phyloP scores from a whole-genome alignment of 805 yeast species.

The Nakazawaea populi region DNA sequence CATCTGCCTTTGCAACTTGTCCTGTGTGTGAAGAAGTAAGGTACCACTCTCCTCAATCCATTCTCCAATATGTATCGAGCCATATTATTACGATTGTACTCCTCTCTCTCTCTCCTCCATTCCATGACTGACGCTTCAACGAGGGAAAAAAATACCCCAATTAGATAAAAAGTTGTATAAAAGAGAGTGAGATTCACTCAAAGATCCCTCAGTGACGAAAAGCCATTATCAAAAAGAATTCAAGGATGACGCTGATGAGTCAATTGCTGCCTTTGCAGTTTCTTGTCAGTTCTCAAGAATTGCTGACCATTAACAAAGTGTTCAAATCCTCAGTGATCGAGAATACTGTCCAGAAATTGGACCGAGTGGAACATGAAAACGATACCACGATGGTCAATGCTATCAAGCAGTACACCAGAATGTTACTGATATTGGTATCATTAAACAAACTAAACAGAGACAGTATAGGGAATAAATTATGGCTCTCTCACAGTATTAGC shows the following conservation, averaged over 20 bases:
- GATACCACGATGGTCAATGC: slow-evolving; percentile 1
- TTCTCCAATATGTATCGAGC: slow-evolving; percentile 17
- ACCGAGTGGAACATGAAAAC: not conserved
- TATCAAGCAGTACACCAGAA: not conserved
- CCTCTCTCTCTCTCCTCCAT: not conserved
- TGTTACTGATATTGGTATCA: not conserved
- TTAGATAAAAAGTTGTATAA: not conserved
- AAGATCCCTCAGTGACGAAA: no score
- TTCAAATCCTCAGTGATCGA: not conserved
- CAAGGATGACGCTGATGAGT: no score
- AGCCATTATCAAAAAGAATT: no score
- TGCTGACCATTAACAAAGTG: not conserved
- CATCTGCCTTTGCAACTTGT: slow-evolving; percentile 40
- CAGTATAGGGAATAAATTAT: not conserved
- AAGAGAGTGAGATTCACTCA: no score
- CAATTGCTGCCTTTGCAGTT: no score
- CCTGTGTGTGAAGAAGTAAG: slow-evolving; percentile 31
- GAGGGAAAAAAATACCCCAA: not conserved
- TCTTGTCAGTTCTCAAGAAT: not conserved
- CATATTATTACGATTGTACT: not conserved
- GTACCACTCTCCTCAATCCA: slow-evolving; percentile 34
- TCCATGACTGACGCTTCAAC: not conserved
- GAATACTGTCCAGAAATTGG: not conserved
- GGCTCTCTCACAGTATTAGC: slow-evolving; percentile 2
- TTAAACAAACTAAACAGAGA: slow-evolving; percentile 1